These are phyloP conservation scores for Diaporthe aspalathi DNA, from an alignment of 2,329 filamentous ascomycete species.

Conservation along the genomic window DNA sequence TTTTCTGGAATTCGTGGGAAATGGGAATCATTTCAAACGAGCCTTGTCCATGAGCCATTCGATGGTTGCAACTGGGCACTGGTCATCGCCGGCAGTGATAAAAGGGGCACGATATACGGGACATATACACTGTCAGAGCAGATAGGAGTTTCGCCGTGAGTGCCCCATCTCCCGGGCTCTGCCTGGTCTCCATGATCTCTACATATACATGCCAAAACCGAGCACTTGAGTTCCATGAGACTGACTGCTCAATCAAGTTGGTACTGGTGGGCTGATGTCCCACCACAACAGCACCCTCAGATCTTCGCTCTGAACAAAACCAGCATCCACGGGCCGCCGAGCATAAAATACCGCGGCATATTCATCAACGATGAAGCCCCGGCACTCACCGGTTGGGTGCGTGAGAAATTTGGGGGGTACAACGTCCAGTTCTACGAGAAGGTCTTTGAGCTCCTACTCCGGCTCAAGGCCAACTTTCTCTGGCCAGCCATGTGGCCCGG, in stretches of 20 bases:
- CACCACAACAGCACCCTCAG: slow-evolving; percentile 57
- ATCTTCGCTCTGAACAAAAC: slow-evolving; percentile 62
- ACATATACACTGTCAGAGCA: slow-evolving; percentile 71
- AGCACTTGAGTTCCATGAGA: not conserved
- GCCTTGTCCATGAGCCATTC: slow-evolving; percentile 59
- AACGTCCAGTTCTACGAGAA: slow-evolving; percentile 69
- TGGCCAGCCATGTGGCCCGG: slow-evolving; percentile 76
- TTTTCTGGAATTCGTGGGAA: slow-evolving; percentile 60
- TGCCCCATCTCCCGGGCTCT: not conserved
- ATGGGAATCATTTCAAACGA: slow-evolving; percentile 68
- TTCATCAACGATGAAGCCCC: slow-evolving; percentile 74
- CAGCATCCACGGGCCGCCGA: slow-evolving; percentile 63
- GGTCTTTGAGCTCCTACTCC: slow-evolving; percentile 72
- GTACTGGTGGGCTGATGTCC: slow-evolving; percentile 71
- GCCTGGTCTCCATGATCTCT: not conserved
- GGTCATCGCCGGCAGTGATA: slow-evolving; percentile 69
- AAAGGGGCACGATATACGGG: slow-evolving; percentile 68
- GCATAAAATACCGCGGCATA: slow-evolving; percentile 69
- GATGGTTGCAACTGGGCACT: slow-evolving; percentile 60
- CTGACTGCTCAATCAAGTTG: slow-evolving; percentile 48
- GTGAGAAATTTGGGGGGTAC: slow-evolving; percentile 35
- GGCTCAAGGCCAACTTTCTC: slow-evolving; percentile 72
- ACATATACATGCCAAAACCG: fast-evolving
- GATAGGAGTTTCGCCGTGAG: slow-evolving; percentile 68
- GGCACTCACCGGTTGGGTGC: slow-evolving; percentile 52